Conservation (phyloP, 1,139 yeast genomes). For the Blastobotrys ciferrii region DNA sequence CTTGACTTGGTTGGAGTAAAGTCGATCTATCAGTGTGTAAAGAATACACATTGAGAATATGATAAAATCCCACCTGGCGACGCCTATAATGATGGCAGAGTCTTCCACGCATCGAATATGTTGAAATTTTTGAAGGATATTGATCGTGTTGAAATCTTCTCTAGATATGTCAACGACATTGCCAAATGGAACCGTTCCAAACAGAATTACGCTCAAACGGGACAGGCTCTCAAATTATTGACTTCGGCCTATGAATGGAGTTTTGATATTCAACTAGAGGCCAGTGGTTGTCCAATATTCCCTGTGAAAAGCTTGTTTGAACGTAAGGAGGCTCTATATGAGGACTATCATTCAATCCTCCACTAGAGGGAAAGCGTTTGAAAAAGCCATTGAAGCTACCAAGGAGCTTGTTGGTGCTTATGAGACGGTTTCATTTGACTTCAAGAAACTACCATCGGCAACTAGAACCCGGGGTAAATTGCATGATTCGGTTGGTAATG, state of each 20-base stretch:
- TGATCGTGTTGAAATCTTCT: conserved; percentile 75
- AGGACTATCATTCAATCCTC: conserved; percentile 71
- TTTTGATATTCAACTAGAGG: conserved; percentile 54
- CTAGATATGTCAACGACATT: conserved; percentile 72
- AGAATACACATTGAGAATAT: no score
- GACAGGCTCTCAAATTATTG: conserved; percentile 70
- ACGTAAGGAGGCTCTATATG: conserved; percentile 71
- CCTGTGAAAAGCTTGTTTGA: conserved; percentile 80
- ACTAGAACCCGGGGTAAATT: conserved; percentile 67
- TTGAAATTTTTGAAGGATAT: conserved; percentile 76
- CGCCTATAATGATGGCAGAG: conserved; percentile 84
- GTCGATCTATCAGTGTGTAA: no score
- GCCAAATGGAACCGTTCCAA: conserved; percentile 62
- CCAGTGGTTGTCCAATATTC: conserved; percentile 63
- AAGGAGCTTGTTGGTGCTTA: conserved; percentile 77
- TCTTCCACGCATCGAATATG: conserved; percentile 74
- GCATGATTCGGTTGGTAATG: conserved; percentile 64
- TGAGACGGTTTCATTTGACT: conserved; percentile 69
- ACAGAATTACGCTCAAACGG: conserved; percentile 75
- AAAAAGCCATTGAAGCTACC: conserved; percentile 73
- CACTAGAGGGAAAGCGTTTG: conserved; percentile 68
- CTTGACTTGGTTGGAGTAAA: no score
- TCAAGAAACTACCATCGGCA: conserved; percentile 71
- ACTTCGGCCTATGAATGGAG: conserved; percentile 81
- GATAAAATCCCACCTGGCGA: conserved; percentile 75